Evolutionary conservation across 192 early-diverging fungal species (phyloP), one percentile per base, ranked within the genome.

Genomic region (Backusella circina): DNA sequence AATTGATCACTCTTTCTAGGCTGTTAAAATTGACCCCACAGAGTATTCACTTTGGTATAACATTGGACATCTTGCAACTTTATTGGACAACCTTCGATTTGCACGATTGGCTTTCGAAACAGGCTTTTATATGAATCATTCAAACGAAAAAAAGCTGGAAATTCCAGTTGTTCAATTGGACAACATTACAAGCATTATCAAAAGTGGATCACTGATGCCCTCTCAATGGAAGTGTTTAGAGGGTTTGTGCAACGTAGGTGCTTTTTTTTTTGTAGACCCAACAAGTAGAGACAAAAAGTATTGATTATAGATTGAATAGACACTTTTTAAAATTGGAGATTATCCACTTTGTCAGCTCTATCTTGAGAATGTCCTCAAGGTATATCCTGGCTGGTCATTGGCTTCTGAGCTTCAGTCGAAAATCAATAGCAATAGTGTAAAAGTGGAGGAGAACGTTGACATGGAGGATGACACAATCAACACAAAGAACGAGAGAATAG

Each of bases 301-400:
- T 37, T 64, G 13, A 47, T 32, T 1, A 32, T 21, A 8, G 9
- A 9, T 18, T 28, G 3, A 36, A 21, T 74, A 87, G 84, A 79
- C 84, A 32, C 54, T 87, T 10, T 82, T 77, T 41, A 70, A 82
- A 12, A 85, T 87, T 39, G 84, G 84, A 3, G 86, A 87, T 26
- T 82, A 67, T 66, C 50, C 64, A 13, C 65, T 81, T 10, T 87
- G 86, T 33, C 74, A 83, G 8, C 72, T 79, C 0, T 82, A 83
- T 33, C 35, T 85, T 30, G 44, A 75, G 36, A 74, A 73, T 2
- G 41, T 85, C 4, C 54, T 21, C n/a, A 10, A 28, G n/a, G 12
- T 61, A 10, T 13, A 28, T 61, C 54, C 54, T 28, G 3, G 10
- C 0, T 61, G 54, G 54, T 26, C 21, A 28, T 9, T 61, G 23